These are phyloP conservation scores for Mortierella polycephala DNA, from an alignment of 371 early-diverging fungal genomes.

Conservation along the genomic window DNA sequence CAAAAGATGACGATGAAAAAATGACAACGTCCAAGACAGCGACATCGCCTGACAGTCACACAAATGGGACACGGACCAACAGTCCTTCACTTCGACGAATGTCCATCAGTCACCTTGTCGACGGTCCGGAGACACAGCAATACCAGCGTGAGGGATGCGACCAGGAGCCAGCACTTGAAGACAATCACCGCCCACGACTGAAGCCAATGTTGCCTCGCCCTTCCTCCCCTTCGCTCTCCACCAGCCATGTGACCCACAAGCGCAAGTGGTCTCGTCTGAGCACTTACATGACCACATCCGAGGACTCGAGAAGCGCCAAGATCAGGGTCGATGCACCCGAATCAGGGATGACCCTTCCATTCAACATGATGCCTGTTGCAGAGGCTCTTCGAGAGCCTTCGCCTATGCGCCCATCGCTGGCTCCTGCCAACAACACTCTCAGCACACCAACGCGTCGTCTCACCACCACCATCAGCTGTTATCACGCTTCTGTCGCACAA, in stretches of 20 bases:
- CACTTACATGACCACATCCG: conserved; percentile 19
- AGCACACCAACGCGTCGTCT: neutral
- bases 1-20: neutral
- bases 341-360: neutral
- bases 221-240: conserved; percentile 22
- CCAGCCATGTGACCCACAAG: conserved; percentile 33
- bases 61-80: conserved; percentile 45
- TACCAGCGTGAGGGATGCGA: conserved; percentile 8
- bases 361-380: conserved; percentile 33
- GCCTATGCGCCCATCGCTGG: neutral
- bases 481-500: conserved; percentile 78
- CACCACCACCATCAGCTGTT: conserved; percentile 65
- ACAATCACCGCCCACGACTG: conserved; percentile 25
- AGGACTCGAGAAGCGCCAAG: conserved; percentile 27
- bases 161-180: conserved; percentile 8
- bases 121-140: conserved; percentile 11
- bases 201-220: conserved; percentile 32
- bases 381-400: conserved; percentile 13
- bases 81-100: conserved; percentile 23
- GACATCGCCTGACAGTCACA: conserved; percentile 25
- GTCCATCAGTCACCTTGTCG: conserved; percentile 44
- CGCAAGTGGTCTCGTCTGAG: conserved; percentile 49
- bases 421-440: neutral
- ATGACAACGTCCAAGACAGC: neutral
- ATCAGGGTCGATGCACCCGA: conserved; percentile 22